Conservation (phyloP, 1,284 basidiomycete species). For the Fomitiporia mediterranea region DNA sequence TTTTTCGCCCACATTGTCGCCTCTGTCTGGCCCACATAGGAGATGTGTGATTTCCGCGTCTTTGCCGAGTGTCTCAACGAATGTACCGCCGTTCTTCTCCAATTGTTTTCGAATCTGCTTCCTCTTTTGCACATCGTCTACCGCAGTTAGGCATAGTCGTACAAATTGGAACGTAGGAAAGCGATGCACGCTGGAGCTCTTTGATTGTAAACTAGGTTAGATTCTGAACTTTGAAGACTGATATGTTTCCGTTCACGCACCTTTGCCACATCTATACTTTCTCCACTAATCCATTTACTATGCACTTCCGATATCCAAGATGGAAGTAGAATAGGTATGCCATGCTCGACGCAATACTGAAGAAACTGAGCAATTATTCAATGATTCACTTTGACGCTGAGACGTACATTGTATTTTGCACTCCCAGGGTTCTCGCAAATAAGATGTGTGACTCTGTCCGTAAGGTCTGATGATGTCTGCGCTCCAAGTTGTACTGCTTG, state of each 20-base stretch:
- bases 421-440: constrained; percentile 65
- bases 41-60: constrained; percentile 39
- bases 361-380: background rate
- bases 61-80: constrained; percentile 59
- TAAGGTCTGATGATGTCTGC: constrained; percentile 58
- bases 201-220: constrained; percentile 11
- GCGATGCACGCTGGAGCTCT: constrained; percentile 53
- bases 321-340: constrained; percentile 67
- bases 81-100: constrained; percentile 49
- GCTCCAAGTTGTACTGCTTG: constrained; percentile 76
- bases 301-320: constrained; percentile 69
- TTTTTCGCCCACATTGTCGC: constrained; percentile 42
- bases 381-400: too few relatives aligned
- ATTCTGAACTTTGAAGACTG: constrained; percentile 1
- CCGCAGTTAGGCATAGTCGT: constrained; percentile 62
- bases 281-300: constrained; percentile 69
- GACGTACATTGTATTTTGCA: constrained; percentile 66
- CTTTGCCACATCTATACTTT: constrained; percentile 59
- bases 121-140: constrained; percentile 48
- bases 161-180: constrained; percentile 65
- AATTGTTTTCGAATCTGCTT: constrained; percentile 54
- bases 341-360: constrained; percentile 70
- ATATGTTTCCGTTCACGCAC: constrained; percentile 29
- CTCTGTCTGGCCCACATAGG: constrained; percentile 39
- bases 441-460: constrained; percentile 77